Evolutionary conservation across 2,329 filamentous ascomycete species (phyloP).

Genomic region (Fusarium incarnatum): DNA sequence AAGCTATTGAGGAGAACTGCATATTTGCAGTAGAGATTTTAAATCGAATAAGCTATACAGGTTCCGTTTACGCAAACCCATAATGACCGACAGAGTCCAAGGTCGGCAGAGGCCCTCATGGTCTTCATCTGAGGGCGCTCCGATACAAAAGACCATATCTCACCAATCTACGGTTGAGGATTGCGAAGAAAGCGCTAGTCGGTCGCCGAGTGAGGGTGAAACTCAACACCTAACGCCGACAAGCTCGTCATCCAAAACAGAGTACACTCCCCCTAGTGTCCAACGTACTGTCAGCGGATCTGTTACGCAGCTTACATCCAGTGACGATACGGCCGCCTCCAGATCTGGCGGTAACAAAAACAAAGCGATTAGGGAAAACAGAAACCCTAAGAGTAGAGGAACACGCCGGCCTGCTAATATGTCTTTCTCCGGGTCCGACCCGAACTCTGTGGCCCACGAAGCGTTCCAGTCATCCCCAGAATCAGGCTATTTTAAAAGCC

Average conservation of each 20-base stretch:
- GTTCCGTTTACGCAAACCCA: neutral
- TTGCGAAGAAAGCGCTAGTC: constrained; percentile 11
- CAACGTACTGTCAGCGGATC: constrained; percentile 29
- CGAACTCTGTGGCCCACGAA: constrained; percentile 18
- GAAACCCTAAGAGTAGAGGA: constrained; percentile 22
- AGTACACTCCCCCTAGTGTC: constrained; percentile 15
- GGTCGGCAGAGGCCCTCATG: constrained; percentile 7
- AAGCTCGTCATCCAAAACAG: constrained; percentile 28
- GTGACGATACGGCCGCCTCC: constrained; percentile 7
- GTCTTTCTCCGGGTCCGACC: constrained; percentile 30
- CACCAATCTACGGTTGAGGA: constrained; percentile 18
- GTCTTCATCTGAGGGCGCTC: constrained; percentile 18
- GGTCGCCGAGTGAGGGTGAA: constrained; percentile 9
- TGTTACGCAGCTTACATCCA: constrained; percentile 37
- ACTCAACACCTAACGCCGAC: constrained; percentile 29
- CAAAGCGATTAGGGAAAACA: constrained; percentile 19
- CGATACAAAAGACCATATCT: neutral
- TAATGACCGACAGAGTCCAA: constrained; percentile 19
- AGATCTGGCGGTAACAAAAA: constrained; percentile 14
- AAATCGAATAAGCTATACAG: neutral
- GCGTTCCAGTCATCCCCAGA: constrained; percentile 29
- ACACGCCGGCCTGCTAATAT: constrained; percentile 22
- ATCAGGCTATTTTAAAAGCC: constrained; percentile 27
- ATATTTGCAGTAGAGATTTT: too few relatives aligned
- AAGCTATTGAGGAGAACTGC: neutral